Base-by-base conservation (phyloP, 192 early-diverging fungal genomes). In the Coemansia sp. region DNA sequence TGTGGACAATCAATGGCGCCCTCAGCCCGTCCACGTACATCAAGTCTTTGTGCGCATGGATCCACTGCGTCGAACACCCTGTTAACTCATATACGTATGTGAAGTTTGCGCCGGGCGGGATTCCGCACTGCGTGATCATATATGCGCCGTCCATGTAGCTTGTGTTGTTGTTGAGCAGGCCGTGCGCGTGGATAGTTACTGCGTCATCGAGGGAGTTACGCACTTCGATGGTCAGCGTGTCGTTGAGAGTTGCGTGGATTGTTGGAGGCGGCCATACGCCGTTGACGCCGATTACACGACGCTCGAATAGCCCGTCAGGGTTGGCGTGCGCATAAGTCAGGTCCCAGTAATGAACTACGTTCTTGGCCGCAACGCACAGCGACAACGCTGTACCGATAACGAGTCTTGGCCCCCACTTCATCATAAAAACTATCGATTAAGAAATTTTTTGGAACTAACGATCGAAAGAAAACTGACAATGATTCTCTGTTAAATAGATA, bases 1-100 rank as follows among this genome's bases (percentile, higher is more conserved):
- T 78, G 56, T 91, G 76, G 25, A 94, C 70, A 40, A 92, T 85
- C 11, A 94, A 56, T 5, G 93, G 85, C 3, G 84, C 82, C 31
- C 88, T 83, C 51, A 93, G 75, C 38, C 91, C 93, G 58, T 94
- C 91, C 40, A 90, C 86, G 72, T 94, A 94, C 72, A 92, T 89
- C 9, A 80, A 83, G 34, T 67, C 68, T 62, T 63, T 83, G 66
- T 93, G 92, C 46, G 85, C 73, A 63, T 93, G 92, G 57, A 88
- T 84, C 93, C 93, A 95, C 76, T 87, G 93, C 11, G 90, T 93
- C 26, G 26, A 28, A 28, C 26, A 40, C 42, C 93, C 93, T 17
- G 83, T 82, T 60, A 88, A 71, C 6, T 76, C 73, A 57, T 88
- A 87, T 5, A 74, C 79, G 67, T 94, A 94, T 0, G 89, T 90